Evolutionary conservation across 192 early-diverging fungal species (phyloP), one percentile per base, ranked within the genome.

Genomic region (Coemansia sp.): DNA sequence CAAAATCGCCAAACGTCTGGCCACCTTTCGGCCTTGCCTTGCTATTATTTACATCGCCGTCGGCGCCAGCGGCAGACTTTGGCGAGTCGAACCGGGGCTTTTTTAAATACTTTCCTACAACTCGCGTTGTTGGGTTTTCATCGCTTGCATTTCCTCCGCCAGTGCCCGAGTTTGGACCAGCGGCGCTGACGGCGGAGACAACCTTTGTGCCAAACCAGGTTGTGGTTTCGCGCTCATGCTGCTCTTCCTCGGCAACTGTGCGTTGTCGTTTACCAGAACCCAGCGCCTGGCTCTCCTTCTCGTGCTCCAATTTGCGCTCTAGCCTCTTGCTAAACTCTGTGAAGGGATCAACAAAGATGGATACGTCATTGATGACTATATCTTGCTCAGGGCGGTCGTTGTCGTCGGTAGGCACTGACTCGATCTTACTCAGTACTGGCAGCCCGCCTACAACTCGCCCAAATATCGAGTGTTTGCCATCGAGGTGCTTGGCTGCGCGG

Each of bases 401-500:
- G 9, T 85, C 83, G 33, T 93, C 89, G 2, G 91, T 91, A 0
- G 88, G 84, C 3, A 93, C 81, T 2, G 84, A 63, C 78, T 97
- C 95, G 64, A 98, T 89, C 35, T 87, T 88, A 73, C 85, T 85
- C 63, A 99, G 82, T 4, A 92, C 89, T 27, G 93, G 88, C 70
- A 91, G 72, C 4, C 97, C 97, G 62, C 94, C 93, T 2, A 96
- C 93, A 0, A 98, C 84, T 21, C 88, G 94, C 11, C 97, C 97
- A 88, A 99, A 99, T 7, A 98, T 85, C 0, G 95, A 90, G 72
- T 99, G 97, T 69, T 97, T 97, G n/a, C 88, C 83, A 59, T 93
- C 89, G 50, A 92, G 53, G 65, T 91, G 89, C 14, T 82, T 83
- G 54, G 87, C 82, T 6, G 88, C 87, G 27, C 87, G 81, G 70